Base-by-base conservation (phyloP, 208 protist genomes). In the Acanthamoeba sp. region DNA sequence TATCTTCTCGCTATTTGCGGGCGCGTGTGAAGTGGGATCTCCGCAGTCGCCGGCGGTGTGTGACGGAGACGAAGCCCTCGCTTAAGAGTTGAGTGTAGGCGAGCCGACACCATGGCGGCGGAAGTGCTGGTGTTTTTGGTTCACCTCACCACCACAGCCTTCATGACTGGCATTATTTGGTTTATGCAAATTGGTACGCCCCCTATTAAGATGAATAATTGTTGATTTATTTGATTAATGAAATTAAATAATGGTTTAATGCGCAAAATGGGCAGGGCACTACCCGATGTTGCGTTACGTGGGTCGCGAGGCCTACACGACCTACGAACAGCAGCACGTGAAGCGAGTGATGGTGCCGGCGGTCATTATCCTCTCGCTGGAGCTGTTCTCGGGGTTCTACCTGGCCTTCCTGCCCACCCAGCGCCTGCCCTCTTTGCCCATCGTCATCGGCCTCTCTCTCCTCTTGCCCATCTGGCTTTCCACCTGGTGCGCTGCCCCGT, bases 81-180 rank as follows among this genome's bases (percentile, higher is more conserved):
- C 24, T 62, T 6, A 10, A 1, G 24, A 20, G 24, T 1, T 50
- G 45, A 20, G 45, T 1, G 45, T 20, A 2, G n/a, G 24, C 18
- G 55, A 62, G 24, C 9, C 29, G 6, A 32, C 9, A 18, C 64
- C 64, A 84, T 84, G 73, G 73, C 73, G 73, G 34, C 73, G 10
- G 73, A 84, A 34, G 73, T 84, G 42, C 22, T 84, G 38, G 52
- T 84, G 73, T 84, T 84, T 84, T 32, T 84, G 73, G 73, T 84
- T 12, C 73, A 84, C 73, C 40, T 84, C 40, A 84, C 40, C 38
- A 84, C 73, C 16, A 84, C 73, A 4, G 73, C 73, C 73, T 55
- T 84, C n/a, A 84, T 84, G 73, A 84, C 73, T 3, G 40, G 36
- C 12, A 84, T 84, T 32, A 84, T 84, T 20, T 84, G 73, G 73